Conservation (phyloP, 1,139 yeast genomes). For the Geotrichum aggregatum region DNA sequence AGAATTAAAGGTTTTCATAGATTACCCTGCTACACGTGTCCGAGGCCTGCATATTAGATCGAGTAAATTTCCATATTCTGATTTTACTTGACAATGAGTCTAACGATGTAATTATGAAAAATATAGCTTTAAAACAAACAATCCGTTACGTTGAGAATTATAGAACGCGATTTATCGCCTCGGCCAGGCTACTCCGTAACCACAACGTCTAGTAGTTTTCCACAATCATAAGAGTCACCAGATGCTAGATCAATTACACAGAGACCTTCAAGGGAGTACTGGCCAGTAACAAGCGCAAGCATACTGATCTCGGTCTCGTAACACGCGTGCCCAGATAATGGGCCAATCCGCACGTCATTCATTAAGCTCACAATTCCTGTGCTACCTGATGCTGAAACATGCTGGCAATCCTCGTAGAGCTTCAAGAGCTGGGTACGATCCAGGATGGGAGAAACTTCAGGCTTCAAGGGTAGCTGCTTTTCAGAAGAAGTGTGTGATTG, state of each 20-base stretch:
- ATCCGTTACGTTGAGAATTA: too few species aligned
- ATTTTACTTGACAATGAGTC: neutral
- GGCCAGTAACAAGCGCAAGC: constrained; percentile 62
- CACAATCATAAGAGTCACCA: constrained; percentile 72
- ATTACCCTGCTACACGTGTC: neutral
- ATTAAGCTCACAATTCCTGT: constrained; percentile 52
- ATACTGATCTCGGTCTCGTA: constrained; percentile 60
- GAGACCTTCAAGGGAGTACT: constrained; percentile 61
- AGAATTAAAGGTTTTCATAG: constrained; percentile 1
- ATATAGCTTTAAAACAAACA: too few species aligned
- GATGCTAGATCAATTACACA: constrained; percentile 57
- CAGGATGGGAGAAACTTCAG: constrained; percentile 33
- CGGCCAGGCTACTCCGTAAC: constrained; percentile 46
- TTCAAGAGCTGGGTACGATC: constrained; percentile 38
- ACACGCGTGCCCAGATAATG: constrained; percentile 57
- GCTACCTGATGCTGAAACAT: constrained; percentile 21
- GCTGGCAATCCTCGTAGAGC: constrained; percentile 19
- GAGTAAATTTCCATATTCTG: constrained; percentile 1
- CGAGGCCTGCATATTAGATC: too few species aligned
- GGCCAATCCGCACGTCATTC: constrained; percentile 63
- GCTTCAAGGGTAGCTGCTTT: constrained; percentile 21
- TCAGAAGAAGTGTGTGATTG: constrained; percentile 8
- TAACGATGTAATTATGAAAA: too few species aligned
- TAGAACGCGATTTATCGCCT: too few species aligned
- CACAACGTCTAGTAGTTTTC: constrained; percentile 64